Percentiles rank a stretch among this genome's conserved stretches.
Evolutionary conservation across 1,284 basidiomycete species (phyloP).

Genomic region (Paramarasmius palmivorus): DNA sequence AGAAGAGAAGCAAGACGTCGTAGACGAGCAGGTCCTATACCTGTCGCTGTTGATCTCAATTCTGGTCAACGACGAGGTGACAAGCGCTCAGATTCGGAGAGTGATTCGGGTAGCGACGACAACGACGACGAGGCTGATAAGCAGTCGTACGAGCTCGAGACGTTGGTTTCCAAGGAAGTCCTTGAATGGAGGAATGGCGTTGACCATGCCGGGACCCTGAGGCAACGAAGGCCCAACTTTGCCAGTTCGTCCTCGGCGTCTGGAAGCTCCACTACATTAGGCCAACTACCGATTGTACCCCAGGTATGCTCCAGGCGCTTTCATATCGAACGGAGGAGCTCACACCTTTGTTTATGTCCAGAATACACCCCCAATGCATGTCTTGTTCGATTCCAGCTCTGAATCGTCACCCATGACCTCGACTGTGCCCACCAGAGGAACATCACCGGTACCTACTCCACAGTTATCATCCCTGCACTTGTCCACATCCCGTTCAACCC

Average conservation of each 20-base stretch:
- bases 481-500: slow-evolving; percentile 20
- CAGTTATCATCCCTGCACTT: slow-evolving; percentile 19
- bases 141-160: slow-evolving; percentile 49
- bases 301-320: too few species aligned
- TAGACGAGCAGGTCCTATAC: slow-evolving; percentile 22
- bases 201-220: slow-evolving; percentile 31
- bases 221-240: slow-evolving; percentile 30
- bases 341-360: background rate
- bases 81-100: background rate
- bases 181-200: slow-evolving; percentile 53
- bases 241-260: slow-evolving; percentile 22
- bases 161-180: slow-evolving; percentile 49
- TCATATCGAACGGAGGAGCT: background rate
- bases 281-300: too few species aligned
- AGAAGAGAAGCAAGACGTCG: slow-evolving; percentile 35
- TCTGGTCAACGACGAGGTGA: background rate
- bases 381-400: slow-evolving; percentile 42
- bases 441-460: slow-evolving; percentile 17
- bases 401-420: slow-evolving; percentile 37
- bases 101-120: slow-evolving; percentile 13
- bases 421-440: slow-evolving; percentile 22
- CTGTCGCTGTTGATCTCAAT: slow-evolving; percentile 2
- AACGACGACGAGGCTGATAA: slow-evolving; percentile 19
- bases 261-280: slow-evolving; percentile 32
- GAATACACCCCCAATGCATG: slow-evolving; percentile 34